Conservation (phyloP, 2,329 filamentous ascomycete species). For the Penicillium olsonii region DNA sequence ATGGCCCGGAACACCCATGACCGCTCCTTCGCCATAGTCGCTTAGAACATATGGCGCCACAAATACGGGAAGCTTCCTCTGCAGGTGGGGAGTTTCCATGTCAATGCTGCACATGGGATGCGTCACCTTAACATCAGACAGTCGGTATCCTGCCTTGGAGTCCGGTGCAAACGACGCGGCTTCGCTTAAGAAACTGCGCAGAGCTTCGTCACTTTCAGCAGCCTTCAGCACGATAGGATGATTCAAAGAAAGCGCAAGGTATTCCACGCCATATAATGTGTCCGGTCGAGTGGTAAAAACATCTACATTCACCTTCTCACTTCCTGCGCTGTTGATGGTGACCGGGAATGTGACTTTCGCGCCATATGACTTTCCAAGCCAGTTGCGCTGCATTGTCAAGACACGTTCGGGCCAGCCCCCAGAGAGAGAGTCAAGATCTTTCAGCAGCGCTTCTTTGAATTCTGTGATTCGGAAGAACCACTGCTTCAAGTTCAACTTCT, state of each 20-base stretch:
- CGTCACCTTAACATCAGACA: conserved; percentile 62
- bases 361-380: conserved; percentile 78
- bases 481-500: conserved; percentile 76
- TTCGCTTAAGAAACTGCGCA: conserved; percentile 67
- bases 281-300: conserved; percentile 85
- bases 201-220: conserved; percentile 59
- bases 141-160: conserved; percentile 65
- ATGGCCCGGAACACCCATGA: conserved; percentile 90
- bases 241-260: conserved; percentile 72
- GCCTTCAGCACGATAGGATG: conserved; percentile 68
- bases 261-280: conserved; percentile 85
- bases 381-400: conserved; percentile 79
- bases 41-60: conserved; percentile 83
- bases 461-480: conserved; percentile 88
- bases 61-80: conserved; percentile 67
- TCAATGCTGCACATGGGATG: conserved; percentile 64
- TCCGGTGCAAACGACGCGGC: conserved; percentile 56
- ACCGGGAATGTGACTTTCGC: conserved; percentile 72
- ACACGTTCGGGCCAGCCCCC: conserved; percentile 81
- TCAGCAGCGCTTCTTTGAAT: conserved; percentile 71
- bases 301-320: conserved; percentile 54
- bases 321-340: conserved; percentile 34
- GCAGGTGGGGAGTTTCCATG: conserved; percentile 47
- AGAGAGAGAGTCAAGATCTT: conserved; percentile 68
- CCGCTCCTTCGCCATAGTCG: conserved; percentile 82